Evolutionary conservation across 495 filamentous ascomycete species (phyloP), one percentile per base, ranked within the genome.

Genomic region (Evernia prunastri): DNA sequence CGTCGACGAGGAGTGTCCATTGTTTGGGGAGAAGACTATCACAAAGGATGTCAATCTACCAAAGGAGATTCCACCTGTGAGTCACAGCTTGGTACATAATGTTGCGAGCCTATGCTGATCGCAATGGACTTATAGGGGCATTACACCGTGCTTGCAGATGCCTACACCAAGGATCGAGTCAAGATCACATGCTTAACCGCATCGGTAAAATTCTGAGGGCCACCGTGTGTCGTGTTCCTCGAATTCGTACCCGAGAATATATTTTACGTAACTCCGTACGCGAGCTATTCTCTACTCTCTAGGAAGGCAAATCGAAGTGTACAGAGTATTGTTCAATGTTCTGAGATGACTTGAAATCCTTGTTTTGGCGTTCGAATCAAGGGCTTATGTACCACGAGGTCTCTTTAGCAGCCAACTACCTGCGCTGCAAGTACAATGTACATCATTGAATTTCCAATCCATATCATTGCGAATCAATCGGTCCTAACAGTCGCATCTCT

Each of bases 101-200:
- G 36, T 40, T 23, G 4, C 25, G 66, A 33, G 35, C 29, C 31
- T 29, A 31, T 56, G 43, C 59, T 63, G 49, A 54, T 70, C 70
- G 68, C 66, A 27, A 57, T 53, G 10, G 27, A 17, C 9, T 49
- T 66, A 61, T 67, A 96, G 92, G 94, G 94, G 72, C 89, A 82
- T 71, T 98, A 97, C 81, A 87, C 82, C 36, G 94, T 97, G 47
- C 74, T 84, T 18, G 94, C 93, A 53, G 89, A 98, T 74, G 95
- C 92, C 58, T 87, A 82, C 73, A 89, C 80, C 67, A 75, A 76
- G 31, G 86, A 93, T 58, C 76, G 81, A 42, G 75, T 82, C 56
- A 83, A 83, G 68, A 87, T 98, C 64, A 93, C 91, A 60, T 98
- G 94, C 75, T 77, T 98, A 63, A 84, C 84, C 56, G 91, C 89